Conservation (phyloP, 805 yeast genomes). For the Komagataella ulmi region DNA sequence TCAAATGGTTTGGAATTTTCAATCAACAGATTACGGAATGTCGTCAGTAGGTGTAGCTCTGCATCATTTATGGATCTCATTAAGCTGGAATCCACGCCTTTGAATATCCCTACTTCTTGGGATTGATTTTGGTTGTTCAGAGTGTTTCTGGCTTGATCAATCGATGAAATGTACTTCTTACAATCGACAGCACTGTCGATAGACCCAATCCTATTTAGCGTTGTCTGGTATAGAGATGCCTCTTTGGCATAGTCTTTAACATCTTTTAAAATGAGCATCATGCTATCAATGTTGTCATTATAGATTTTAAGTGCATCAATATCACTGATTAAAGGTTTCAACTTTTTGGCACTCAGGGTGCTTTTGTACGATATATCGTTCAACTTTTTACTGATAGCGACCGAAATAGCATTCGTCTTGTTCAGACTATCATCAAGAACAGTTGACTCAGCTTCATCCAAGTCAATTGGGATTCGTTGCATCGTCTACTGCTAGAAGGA, state of each 20-base stretch:
- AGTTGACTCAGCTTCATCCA: constrained; percentile 74
- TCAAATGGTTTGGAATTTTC: constrained; percentile 28
- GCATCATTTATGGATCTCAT: constrained; percentile 41
- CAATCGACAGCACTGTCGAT: background rate
- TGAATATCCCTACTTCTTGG: constrained; percentile 36
- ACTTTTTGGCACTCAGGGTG: constrained; percentile 25
- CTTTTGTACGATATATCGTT: constrained; percentile 31
- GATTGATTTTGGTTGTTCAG: constrained; percentile 21
- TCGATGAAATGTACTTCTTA: background rate
- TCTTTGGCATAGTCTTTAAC: constrained; percentile 33
- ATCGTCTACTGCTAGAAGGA: background rate
- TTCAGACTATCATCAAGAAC: constrained; percentile 65
- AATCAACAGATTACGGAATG: constrained; percentile 31
- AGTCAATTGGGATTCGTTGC: constrained; percentile 24
- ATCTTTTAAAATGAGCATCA: constrained; percentile 31
- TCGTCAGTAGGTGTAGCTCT: constrained; percentile 37
- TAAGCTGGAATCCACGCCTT: constrained; percentile 53
- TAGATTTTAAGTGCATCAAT: constrained; percentile 42
- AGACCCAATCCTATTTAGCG: constrained; percentile 4
- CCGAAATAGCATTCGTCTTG: constrained; percentile 42
- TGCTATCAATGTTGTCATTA: constrained; percentile 43
- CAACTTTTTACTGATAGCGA: constrained; percentile 41
- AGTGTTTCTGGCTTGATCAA: constrained; percentile 8
- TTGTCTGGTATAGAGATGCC: constrained; percentile 26
- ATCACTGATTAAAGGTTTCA: constrained; percentile 59